Evolutionary conservation across 2,329 filamentous ascomycete genomes (phyloP), one percentile per base, ranked within the genome.

Genomic region (Monosporascus sp.): DNA sequence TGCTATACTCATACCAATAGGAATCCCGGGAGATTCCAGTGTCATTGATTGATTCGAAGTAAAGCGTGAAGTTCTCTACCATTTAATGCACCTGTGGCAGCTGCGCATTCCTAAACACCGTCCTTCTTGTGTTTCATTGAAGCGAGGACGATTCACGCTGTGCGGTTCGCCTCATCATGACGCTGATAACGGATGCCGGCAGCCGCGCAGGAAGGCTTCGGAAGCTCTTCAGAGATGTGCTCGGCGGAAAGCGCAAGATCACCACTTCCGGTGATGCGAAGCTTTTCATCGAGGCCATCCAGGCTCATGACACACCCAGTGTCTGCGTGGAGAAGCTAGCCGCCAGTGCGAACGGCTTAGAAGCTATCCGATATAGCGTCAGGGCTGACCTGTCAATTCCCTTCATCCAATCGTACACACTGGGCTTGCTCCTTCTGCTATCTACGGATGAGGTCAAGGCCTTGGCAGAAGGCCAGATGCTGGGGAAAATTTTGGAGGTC

Each of bases 391-490:
- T 68, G 1, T 60, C 61, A 1, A 22, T 41, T 6, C 6, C 49
- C 3, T 76, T 72, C 54, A 60, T 75, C 45, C 51, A 58, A 9
- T 27, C 55, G 1, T 54, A 66, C 5, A 69, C 67, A 0, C 55
- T 74, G 0, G 58, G 60, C 0, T 71, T 78, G 43, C 53, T 78
- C 22, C 52, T 39, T 0, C 75, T 70, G 53, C 53, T 80, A 1
- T 64, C 70, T 0, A 66, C 75, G 46, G 72, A 75, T 1, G 63
- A 59, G 0, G 58, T 84, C 46, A 80, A 79, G 54, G 66, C 72
- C 27, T 60, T 83, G 2, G 76, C 72, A 51, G 71, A 72, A 49
- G 82, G 82, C 0, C 68, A 75, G 14, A 72, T 81, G 39, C 66
- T 84, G 2, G 66, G 70, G 35, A 67, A 73, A 15, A 47, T 84